Evolutionary conservation across 2,329 filamentous ascomycete genomes (phyloP).

Genomic region (Moelleriella libera): DNA sequence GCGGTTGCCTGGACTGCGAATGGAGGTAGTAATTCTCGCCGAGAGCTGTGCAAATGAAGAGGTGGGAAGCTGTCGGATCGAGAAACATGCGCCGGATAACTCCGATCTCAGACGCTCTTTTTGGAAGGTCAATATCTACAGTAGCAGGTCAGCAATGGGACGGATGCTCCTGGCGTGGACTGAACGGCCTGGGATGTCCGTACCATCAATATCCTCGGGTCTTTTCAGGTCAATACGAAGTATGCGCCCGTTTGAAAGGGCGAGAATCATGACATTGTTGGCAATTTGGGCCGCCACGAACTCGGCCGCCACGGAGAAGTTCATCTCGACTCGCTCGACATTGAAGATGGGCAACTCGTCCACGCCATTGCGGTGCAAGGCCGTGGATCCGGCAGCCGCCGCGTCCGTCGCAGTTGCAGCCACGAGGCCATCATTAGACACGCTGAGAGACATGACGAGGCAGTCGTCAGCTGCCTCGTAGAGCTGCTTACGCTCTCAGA

Average conservation of each 20-base stretch:
- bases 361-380: conserved; percentile 33
- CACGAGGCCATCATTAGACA: conserved; percentile 49
- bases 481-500: not conserved
- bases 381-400: conserved; percentile 25
- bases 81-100: conserved; percentile 94
- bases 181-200: conserved; percentile 5
- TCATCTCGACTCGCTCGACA: conserved; percentile 80
- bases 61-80: conserved; percentile 88
- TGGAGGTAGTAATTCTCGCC: conserved; percentile 98
- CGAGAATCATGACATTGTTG: conserved; percentile 90
- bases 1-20: conserved; percentile 80
- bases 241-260: conserved; percentile 82
- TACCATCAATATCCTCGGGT: conserved; percentile 88
- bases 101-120: conserved; percentile 80
- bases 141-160: conserved; percentile 2
- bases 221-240: conserved; percentile 88
- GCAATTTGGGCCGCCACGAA: conserved; percentile 95
- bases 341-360: conserved; percentile 82
- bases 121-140: conserved; percentile 97
- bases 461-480: not conserved
- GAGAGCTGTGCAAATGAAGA: conserved; percentile 79
- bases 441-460: conserved; percentile 22
- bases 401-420: too few species aligned
- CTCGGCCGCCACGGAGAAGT: conserved; percentile 87
- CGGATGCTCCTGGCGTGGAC: not conserved